Evolutionary conservation across 2,329 filamentous ascomycete species (phyloP).

Genomic region (Cadophora sp.): DNA sequence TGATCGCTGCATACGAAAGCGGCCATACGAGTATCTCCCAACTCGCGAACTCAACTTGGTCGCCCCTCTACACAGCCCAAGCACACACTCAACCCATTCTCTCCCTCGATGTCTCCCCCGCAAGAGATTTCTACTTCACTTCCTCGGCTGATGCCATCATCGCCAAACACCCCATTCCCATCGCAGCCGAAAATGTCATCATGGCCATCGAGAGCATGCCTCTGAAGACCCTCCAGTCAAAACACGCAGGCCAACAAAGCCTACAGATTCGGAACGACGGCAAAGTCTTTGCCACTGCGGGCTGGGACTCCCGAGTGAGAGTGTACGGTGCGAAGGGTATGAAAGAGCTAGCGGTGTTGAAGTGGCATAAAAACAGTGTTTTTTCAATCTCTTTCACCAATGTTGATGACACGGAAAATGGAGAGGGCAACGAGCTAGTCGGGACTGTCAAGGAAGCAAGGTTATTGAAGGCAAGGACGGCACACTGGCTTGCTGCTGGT

Average conservation of each 20-base stretch:
- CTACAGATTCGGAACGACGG: slow-evolving; percentile 80
- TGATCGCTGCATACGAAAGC: slow-evolving; percentile 85
- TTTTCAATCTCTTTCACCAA: slow-evolving; percentile 79
- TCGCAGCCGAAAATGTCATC: slow-evolving; percentile 24
- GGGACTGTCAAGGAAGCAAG: slow-evolving; percentile 67
- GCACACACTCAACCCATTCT: slow-evolving; percentile 82
- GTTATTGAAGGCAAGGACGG: slow-evolving; percentile 66
- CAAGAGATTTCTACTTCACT: slow-evolving; percentile 70
- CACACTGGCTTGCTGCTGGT: slow-evolving; percentile 90
- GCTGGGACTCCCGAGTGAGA: slow-evolving; percentile 85
- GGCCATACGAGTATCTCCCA: slow-evolving; percentile 73
- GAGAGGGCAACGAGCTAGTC: slow-evolving; percentile 24
- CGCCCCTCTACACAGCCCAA: slow-evolving; percentile 66
- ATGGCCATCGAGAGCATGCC: slow-evolving; percentile 45
- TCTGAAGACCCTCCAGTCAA: slow-evolving; percentile 73
- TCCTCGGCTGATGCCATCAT: slow-evolving; percentile 83
- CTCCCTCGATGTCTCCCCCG: slow-evolving; percentile 65
- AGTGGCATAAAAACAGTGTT: slow-evolving; percentile 91
- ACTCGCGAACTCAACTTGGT: slow-evolving; percentile 50
- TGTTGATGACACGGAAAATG: slow-evolving; percentile 40
- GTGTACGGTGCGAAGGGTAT: slow-evolving; percentile 83
- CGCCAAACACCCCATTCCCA: slow-evolving; percentile 74
- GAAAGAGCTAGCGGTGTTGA: slow-evolving; percentile 88
- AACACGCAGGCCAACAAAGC: slow-evolving; percentile 88
- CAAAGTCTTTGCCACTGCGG: slow-evolving; percentile 85